These are phyloP conservation scores for Hamigera avellanea DNA, from an alignment of 495 filamentous ascomycete species.

Conservation along the genomic window DNA sequence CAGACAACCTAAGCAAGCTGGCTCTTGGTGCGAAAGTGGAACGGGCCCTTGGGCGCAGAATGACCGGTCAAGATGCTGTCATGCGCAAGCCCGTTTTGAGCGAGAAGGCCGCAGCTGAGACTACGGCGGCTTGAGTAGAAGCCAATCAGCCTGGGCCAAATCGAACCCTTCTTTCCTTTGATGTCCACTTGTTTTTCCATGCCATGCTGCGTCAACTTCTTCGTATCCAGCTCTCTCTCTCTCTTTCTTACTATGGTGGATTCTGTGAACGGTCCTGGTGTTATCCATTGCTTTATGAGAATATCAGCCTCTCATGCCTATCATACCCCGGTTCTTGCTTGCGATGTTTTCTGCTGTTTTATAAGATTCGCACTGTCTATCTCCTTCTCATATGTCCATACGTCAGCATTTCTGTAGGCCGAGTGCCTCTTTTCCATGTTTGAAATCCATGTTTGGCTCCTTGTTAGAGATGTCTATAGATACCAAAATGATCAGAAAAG, in stretches of 20 bases:
- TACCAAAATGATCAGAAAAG: too few species aligned
- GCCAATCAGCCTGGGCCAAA: neutral
- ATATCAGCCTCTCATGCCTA: slow-evolving; percentile 12
- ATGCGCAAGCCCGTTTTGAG: slow-evolving; percentile 51
- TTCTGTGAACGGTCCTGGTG: too few species aligned
- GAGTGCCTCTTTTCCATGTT: too few species aligned
- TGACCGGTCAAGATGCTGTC: slow-evolving; percentile 84
- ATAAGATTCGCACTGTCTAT: too few species aligned
- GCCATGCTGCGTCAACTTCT: too few species aligned
- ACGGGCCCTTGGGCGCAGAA: slow-evolving; percentile 76
- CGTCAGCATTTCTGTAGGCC: too few species aligned
- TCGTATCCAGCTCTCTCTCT: too few species aligned
- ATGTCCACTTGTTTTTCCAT: too few species aligned
- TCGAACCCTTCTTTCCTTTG: neutral
- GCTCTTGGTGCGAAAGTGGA: slow-evolving; percentile 91
- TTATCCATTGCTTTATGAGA: slow-evolving; percentile 3
- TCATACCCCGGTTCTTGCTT: slow-evolving; percentile 11
- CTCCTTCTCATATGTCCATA: too few species aligned
- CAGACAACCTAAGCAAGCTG: slow-evolving; percentile 74
- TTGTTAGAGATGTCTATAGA: too few species aligned
- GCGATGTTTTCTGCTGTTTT: slow-evolving; percentile 5
- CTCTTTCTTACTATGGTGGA: too few species aligned
- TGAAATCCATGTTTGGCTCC: too few species aligned
- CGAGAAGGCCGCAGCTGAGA: slow-evolving; percentile 32
- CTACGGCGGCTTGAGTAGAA: slow-evolving; percentile 6